These are phyloP conservation scores for Tylopilus felleus DNA, from an alignment of 768 basidiomycete genomes.

Conservation along the genomic window DNA sequence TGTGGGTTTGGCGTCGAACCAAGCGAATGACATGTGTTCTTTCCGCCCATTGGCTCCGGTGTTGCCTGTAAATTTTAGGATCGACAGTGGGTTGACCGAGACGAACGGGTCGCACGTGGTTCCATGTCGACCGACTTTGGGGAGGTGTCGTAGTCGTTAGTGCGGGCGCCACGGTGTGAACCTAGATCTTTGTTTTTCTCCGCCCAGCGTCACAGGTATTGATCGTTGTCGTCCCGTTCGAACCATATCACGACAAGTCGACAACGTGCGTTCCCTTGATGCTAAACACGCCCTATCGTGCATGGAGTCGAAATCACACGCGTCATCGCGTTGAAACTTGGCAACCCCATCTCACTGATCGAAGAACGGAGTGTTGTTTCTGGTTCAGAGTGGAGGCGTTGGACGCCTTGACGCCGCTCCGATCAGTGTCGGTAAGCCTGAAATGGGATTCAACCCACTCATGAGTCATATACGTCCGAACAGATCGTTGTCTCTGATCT, in stretches of 20 bases:
- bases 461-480: not conserved
- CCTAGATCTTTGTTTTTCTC: not conserved
- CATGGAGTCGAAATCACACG: not conserved
- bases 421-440: conserved; percentile 3
- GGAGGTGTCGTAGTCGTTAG: not conserved
- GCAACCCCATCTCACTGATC: not conserved
- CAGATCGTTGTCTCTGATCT: not conserved
- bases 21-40: not conserved
- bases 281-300: not conserved
- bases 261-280: not conserved
- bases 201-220: not conserved
- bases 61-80: not conserved
- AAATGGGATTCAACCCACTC: conserved; percentile 1
- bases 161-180: not conserved
- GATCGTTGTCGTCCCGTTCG: conserved; percentile 2
- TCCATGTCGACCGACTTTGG: not conserved
- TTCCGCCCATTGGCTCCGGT: not conserved
- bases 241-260: not conserved
- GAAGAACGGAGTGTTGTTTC: not conserved
- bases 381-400: not conserved
- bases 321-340: not conserved
- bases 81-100: not conserved
- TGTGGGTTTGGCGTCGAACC: not conserved
- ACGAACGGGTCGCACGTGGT: not conserved
- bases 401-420: conserved; percentile 6